Evolutionary conservation across 768 basidiomycete species (phyloP).

Genomic region (Amanita rimosa): DNA sequence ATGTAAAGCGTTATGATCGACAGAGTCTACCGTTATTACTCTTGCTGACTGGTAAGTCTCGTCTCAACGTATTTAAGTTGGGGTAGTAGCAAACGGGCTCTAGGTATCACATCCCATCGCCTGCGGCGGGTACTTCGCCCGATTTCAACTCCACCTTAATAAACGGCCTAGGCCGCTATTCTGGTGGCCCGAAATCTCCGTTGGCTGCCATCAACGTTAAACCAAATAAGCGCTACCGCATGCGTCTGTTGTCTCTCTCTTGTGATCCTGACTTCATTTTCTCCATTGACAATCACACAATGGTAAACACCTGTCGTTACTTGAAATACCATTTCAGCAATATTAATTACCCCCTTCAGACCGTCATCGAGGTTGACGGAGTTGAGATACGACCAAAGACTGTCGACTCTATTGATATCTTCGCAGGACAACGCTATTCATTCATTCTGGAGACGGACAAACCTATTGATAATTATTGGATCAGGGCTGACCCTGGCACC

Average conservation of each 20-base stretch:
- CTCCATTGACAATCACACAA: conserved; percentile 30
- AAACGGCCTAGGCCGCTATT: conserved; percentile 39
- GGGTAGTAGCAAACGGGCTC: not conserved
- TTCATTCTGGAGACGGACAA: conserved; percentile 28
- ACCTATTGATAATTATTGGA: conserved; percentile 31
- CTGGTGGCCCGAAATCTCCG: conserved; percentile 24
- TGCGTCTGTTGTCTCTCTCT: conserved; percentile 41
- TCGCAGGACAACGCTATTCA: conserved; percentile 34
- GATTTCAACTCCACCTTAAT: conserved; percentile 33
- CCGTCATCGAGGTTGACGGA: conserved; percentile 31
- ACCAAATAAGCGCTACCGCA: conserved; percentile 33
- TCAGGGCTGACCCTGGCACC: conserved; percentile 24
- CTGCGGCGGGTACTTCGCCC: conserved; percentile 11
- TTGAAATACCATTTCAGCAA: not conserved
- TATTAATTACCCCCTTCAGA: conserved; percentile 5
- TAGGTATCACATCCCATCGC: conserved; percentile 26
- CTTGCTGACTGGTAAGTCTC: conserved; percentile 33
- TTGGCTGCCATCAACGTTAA: conserved; percentile 36
- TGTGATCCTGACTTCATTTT: conserved; percentile 35
- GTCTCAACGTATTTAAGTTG: not conserved
- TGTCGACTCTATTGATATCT: conserved; percentile 30
- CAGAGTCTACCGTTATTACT: conserved; percentile 31
- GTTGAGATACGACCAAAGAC: conserved; percentile 18
- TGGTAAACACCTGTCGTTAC: conserved; percentile 12
- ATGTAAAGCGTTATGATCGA: not conserved